Conservation (phyloP, 768 basidiomycete species). For the Lyophyllum semitale region DNA sequence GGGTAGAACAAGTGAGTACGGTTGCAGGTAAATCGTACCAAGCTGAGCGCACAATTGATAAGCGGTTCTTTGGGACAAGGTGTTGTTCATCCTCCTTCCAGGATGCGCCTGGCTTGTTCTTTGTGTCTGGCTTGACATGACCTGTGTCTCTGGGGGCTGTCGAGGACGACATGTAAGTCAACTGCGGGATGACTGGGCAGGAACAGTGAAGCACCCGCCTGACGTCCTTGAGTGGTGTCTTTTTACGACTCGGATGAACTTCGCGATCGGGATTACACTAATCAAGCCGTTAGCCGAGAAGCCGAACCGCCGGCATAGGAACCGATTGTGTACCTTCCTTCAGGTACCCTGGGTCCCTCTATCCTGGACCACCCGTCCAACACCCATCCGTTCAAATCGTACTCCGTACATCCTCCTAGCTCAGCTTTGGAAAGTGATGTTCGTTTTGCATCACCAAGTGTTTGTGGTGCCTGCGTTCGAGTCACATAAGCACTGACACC, state of each 20-base stretch:
- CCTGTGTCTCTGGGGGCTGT: constrained; percentile 11
- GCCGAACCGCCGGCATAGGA: constrained; percentile 29
- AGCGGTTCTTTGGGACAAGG: constrained; percentile 53
- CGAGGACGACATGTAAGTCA: constrained; percentile 18
- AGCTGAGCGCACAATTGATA: constrained; percentile 43
- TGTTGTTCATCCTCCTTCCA: constrained; percentile 60
- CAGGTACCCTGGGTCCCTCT: too few relatives aligned
- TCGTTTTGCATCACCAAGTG: too few relatives aligned
- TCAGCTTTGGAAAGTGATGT: too few relatives aligned
- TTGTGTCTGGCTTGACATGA: constrained; percentile 18
- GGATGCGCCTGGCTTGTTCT: constrained; percentile 45
- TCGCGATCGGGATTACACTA: constrained; percentile 4
- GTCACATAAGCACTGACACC: too few relatives aligned
- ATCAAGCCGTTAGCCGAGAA: constrained; percentile 26
- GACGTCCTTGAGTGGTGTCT: constrained; percentile 13
- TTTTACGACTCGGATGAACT: neutral
- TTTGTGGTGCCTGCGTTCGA: too few relatives aligned
- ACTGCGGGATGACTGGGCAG: constrained; percentile 3
- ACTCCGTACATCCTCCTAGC: too few relatives aligned
- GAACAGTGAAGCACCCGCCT: constrained; percentile 5
- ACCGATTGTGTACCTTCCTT: too few relatives aligned
- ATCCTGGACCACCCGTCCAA: too few relatives aligned
- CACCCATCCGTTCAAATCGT: too few relatives aligned
- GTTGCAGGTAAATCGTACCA: neutral
- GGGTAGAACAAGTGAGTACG: neutral